Conservation (phyloP, 352 stramenopile genomes). For the Stephanocyclus meneghinianus region DNA sequence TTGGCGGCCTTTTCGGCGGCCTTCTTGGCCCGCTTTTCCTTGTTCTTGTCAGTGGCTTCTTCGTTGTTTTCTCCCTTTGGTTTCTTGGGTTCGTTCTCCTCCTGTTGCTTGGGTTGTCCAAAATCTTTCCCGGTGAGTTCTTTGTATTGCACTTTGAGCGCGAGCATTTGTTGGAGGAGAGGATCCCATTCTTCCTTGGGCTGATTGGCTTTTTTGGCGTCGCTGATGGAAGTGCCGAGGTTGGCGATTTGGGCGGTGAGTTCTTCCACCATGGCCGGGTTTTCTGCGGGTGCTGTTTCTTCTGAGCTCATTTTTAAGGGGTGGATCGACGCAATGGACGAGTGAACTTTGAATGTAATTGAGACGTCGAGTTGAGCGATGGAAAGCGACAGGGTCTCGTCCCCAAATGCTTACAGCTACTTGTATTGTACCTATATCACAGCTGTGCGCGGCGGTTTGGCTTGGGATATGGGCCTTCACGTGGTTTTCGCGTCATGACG, state of each 20-base stretch:
- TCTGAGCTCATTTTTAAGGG: background rate
- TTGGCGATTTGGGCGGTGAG: constrained; percentile 64
- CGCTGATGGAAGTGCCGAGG: constrained; percentile 68
- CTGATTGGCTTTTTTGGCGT: constrained; percentile 68
- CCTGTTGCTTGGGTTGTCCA: constrained; percentile 40
- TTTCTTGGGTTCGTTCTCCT: constrained; percentile 55
- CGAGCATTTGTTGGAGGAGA: constrained; percentile 75
- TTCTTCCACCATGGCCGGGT: constrained; percentile 47
- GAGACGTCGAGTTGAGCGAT: background rate
- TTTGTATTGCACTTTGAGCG: constrained; percentile 76
- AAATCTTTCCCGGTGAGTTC: constrained; percentile 68
- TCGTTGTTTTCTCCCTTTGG: constrained; percentile 34
- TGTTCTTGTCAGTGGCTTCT: constrained; percentile 76
- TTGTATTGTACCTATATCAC: too few species aligned
- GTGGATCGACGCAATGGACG: too few species aligned
- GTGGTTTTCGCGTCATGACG: too few species aligned
- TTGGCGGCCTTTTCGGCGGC: constrained; percentile 70
- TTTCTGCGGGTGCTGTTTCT: constrained; percentile 11
- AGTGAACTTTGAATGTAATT: background rate
- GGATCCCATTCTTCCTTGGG: constrained; percentile 81
- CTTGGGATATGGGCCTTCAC: too few species aligned
- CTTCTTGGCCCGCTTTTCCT: constrained; percentile 77
- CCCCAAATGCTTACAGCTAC: too few species aligned
- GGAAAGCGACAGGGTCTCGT: background rate
- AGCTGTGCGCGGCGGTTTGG: too few species aligned